Evolutionary conservation across 352 stramenopile genomes (phyloP), one percentile per base, ranked within the genome.

Genomic region (Ophiocytium majus): DNA sequence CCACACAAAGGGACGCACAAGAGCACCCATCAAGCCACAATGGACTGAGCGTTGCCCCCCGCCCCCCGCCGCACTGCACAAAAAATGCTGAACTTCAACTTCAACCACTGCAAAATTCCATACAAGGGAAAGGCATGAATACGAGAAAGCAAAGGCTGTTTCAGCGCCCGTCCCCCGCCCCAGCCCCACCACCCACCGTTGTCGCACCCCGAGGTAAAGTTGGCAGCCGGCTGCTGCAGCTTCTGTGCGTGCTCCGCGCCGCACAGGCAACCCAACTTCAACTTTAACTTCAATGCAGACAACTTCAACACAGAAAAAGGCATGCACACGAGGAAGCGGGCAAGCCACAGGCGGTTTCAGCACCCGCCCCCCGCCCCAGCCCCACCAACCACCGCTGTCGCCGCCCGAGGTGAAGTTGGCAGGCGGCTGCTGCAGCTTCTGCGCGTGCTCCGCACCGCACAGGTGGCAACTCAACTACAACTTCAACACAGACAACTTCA

Each of bases 161-260:
- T 23, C 14, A 50, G 19, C 9, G 34, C 49, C 17, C 63, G 23
- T 23, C 23, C 31, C 63, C n/a, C 63, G 9, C 10, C 63, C 95
- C n/a, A 82, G 31, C 93, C 92, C 0, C 83, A 88, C 19, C 95
- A 94, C 64, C 17, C 31, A 81, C 75, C 75, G 75, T 81, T 81
- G 36, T 81, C 75, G 36, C 34, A 35, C 32, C 49, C 49, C 31
- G 63, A 9, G 31, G 28, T 9, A 82, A 83, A 83, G 34, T 28
- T 0, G 36, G 50, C 50, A 57, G 74, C 63, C 43, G 92, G 91
- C 82, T 94, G 90, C 84, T 93, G 92, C 85, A 94, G 91, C 89
- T 98, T 99, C 89, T 99, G 96, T 5, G 98, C 95, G 90, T 97
- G 93, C 90, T 99, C 97, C 10, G 96, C 96, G 79, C 97, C 97